A percentile compares a stretch with the other conserved stretches of the same genome.
Conservation (phyloP, 2,329 filamentous ascomycete species). For the Hypomyces rosellus region DNA sequence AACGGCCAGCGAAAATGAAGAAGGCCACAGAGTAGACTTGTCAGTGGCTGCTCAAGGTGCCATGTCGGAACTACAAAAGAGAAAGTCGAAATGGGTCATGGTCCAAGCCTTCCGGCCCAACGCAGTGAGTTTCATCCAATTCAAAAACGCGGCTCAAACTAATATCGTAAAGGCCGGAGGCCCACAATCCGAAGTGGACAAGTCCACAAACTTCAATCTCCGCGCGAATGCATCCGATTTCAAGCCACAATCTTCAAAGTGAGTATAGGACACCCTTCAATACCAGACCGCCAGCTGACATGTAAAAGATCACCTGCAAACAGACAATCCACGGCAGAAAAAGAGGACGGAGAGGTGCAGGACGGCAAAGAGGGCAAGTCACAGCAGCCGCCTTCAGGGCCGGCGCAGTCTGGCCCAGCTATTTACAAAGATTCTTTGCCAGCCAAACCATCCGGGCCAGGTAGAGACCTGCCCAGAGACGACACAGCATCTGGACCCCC, state of each 20-base stretch:
- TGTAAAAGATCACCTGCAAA: conserved; percentile 13
- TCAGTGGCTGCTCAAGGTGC: conserved; percentile 67
- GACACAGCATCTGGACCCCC: conserved; percentile 14
- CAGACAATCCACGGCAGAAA: conserved; percentile 36
- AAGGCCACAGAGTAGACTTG: conserved; percentile 63
- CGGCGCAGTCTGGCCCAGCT: conserved; percentile 1
- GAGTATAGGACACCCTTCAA: conserved; percentile 18
- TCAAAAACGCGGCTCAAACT: conserved; percentile 11
- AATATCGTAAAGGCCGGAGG: conserved; percentile 22
- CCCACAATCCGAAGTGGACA: conserved; percentile 24
- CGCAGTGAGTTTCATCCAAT: conserved; percentile 38
- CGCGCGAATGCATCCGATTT: conserved; percentile 59
- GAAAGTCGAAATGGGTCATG: conserved; percentile 63
- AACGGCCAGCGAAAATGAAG: conserved; percentile 40
- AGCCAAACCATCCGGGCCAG: conserved; percentile 22
- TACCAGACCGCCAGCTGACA: conserved; percentile 12
- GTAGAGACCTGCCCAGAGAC: conserved; percentile 24
- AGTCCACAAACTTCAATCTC: conserved; percentile 33
- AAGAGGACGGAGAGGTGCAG: conserved; percentile 68
- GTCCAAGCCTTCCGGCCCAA: conserved; percentile 67
- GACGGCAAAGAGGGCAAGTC: conserved; percentile 41
- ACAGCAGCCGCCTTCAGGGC: conserved; percentile 1
- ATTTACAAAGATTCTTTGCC: conserved; percentile 29
- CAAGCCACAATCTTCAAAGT: conserved; percentile 45
- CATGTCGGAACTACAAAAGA: conserved; percentile 61